A percentile compares a stretch with the other conserved stretches of the same genome.
phyloP scores from a whole-genome alignment of 768 basidiomycete genomes.

The Filobasidium wieringae region DNA sequence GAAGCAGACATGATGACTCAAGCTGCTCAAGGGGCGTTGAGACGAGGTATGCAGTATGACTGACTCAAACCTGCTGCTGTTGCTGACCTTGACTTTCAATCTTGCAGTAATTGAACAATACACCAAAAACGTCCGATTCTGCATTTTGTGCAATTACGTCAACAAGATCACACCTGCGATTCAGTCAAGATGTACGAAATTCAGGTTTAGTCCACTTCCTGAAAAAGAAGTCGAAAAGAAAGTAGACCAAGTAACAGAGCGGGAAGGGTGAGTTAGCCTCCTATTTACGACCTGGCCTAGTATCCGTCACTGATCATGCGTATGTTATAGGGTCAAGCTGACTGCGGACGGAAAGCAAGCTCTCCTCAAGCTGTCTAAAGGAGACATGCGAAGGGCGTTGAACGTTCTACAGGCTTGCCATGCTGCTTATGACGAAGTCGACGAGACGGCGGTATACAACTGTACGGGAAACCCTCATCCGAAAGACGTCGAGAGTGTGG shows the following conservation, averaged over 20 bases:
- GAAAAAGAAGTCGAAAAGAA: constrained; percentile 73
- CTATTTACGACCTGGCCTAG: not conserved
- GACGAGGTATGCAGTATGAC: constrained; percentile 49
- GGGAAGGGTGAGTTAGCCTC: constrained; percentile 56
- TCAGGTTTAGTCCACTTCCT: constrained; percentile 88
- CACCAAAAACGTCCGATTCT: constrained; percentile 96
- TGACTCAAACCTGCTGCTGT: not conserved
- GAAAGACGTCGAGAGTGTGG: constrained; percentile 80
- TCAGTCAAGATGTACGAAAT: constrained; percentile 94
- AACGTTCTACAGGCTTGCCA: constrained; percentile 97
- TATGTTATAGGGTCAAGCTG: constrained; percentile 57
- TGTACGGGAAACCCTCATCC: constrained; percentile 97
- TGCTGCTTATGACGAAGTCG: constrained; percentile 79
- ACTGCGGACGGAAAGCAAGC: constrained; percentile 78
- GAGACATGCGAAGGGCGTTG: constrained; percentile 93
- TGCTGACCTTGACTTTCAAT: not conserved
- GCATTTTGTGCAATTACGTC: constrained; percentile 99
- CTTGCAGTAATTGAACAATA: constrained; percentile 85
- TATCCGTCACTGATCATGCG: constrained; percentile 2
- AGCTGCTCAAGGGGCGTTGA: constrained; percentile 87
- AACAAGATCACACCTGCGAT: constrained; percentile 98
- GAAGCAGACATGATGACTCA: constrained; percentile 99
- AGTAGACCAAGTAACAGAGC: constrained; percentile 61
- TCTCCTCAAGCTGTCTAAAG: constrained; percentile 77
- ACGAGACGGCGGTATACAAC: constrained; percentile 85